These are phyloP conservation scores for Sarocladium strictum DNA, from an alignment of 2,329 filamentous ascomycete species.

Conservation along the genomic window DNA sequence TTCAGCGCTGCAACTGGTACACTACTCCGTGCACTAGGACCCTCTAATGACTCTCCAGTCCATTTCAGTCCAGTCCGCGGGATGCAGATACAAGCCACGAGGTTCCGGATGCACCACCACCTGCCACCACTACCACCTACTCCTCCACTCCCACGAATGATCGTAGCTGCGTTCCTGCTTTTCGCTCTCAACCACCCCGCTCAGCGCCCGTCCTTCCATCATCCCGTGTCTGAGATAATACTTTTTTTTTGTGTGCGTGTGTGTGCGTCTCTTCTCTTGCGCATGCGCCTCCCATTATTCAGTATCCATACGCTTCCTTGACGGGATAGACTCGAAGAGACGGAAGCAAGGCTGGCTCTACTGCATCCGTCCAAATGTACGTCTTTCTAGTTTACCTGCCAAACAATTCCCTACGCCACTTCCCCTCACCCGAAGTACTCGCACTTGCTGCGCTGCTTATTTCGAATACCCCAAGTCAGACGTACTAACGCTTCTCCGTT, in stretches of 20 bases:
- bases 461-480: not conserved
- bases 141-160: constrained; percentile 7
- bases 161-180: constrained; percentile 7
- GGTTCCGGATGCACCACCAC: not conserved
- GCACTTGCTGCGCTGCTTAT: too few species aligned
- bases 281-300: too few species aligned
- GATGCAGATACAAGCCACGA: not conserved
- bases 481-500: not conserved
- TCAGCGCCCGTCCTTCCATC: not conserved
- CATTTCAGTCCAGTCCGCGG: too few species aligned
- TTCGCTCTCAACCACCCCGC: not conserved
- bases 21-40: too few species aligned
- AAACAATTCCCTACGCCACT: not conserved
- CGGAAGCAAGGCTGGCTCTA: not conserved
- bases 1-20: too few species aligned
- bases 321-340: too few species aligned
- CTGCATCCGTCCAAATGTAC: not conserved
- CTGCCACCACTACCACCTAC: not conserved
- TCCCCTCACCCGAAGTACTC: too few species aligned
- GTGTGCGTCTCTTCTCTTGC: not conserved
- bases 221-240: not conserved
- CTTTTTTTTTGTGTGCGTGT: not conserved
- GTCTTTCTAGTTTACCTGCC: not conserved
- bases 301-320: too few species aligned
- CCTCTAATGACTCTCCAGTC: too few species aligned